Evolutionary conservation across 495 filamentous ascomycete genomes (phyloP), one percentile per base, ranked within the genome.

Genomic region (Lasiosphaeria ovina): DNA sequence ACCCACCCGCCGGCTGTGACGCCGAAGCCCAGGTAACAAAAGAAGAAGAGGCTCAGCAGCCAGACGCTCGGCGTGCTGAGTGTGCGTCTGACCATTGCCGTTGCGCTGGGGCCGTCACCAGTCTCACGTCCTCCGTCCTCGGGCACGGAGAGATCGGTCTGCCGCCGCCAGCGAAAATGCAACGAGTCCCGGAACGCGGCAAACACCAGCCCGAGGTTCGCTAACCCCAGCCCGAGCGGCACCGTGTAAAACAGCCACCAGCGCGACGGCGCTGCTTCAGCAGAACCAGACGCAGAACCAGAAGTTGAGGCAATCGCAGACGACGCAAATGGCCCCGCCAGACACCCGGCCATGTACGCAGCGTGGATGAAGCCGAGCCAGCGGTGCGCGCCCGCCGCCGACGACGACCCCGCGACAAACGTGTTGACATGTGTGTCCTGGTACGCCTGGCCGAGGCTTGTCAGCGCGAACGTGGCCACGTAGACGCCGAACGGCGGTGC

Each of bases 351-450:
- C 31, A 79, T 80, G 55, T 83, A 86, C 68, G 79, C 76, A 42
- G 78, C 79, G 67, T 86, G 82, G 16, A 85, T 80, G 55, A 83
- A 74, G 6, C 80, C 81, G 3, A 86, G 68, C 82, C 82, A 85
- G 34, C 81, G 70, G 59, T 86, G 82, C 4, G 72, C 74, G 31
- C 71, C 68, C 16, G 77, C 69, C 14, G 38, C 1, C 38, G 8
- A 8, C 8, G 71, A 74, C 1, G n/a, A 9, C 12, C 17, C 12
- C 51, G 77, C 72, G 0, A 80, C 80, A 60, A 78, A 83, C 4
- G 77, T 78, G 53, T 84, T 85, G 14, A 76, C 72, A 54, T 83
- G 77, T 6, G 82, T 73, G 61, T 86, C 82, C 52, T 83, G 77
- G 57, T 78, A 81, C 3, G 76, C 81, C 63, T 80, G 75, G 0